Percentiles rank a stretch among this genome's conserved stretches.
Conservation (phyloP, 768 basidiomycete species). For the Lepiota venenata region DNA sequence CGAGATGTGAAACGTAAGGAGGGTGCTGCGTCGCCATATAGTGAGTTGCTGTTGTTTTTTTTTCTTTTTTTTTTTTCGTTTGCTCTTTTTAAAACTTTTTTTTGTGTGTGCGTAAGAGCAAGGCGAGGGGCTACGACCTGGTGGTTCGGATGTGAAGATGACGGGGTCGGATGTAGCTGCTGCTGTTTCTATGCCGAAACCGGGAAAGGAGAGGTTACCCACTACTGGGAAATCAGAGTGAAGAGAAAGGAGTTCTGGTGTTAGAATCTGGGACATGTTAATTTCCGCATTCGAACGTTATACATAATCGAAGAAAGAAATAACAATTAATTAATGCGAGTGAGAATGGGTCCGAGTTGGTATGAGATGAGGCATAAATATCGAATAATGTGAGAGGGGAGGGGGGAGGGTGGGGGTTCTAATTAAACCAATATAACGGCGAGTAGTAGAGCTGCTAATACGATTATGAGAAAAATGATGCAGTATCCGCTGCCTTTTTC, state of each 20-base stretch:
- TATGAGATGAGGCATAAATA: neutral
- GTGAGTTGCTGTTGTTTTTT: too few relatives aligned
- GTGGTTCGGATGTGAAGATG: constrained; percentile 32
- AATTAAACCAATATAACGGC: constrained; percentile 71
- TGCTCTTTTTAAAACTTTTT: too few relatives aligned
- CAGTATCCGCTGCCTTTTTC: constrained; percentile 92
- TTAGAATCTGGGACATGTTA: too few relatives aligned
- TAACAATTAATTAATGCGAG: too few relatives aligned
- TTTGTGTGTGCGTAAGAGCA: too few relatives aligned
- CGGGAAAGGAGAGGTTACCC: constrained; percentile 18
- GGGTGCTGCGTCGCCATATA: constrained; percentile 27
- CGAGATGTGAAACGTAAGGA: constrained; percentile 31
- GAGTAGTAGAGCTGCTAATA: constrained; percentile 73
- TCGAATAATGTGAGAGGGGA: neutral
- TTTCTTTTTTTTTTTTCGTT: too few relatives aligned
- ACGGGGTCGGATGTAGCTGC: constrained; percentile 35
- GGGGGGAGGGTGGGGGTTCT: too few relatives aligned
- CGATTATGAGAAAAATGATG: constrained; percentile 77
- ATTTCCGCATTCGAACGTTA: too few relatives aligned
- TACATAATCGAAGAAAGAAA: too few relatives aligned
- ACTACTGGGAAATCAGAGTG: neutral
- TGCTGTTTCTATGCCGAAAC: constrained; percentile 33
- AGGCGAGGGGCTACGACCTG: constrained; percentile 18
- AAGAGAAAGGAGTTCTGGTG: neutral
- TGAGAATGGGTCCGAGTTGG: too few relatives aligned